These are phyloP conservation scores for Lasiodiplodia theobromae DNA, from an alignment of 2,329 filamentous ascomycete species.

Conservation along the genomic window DNA sequence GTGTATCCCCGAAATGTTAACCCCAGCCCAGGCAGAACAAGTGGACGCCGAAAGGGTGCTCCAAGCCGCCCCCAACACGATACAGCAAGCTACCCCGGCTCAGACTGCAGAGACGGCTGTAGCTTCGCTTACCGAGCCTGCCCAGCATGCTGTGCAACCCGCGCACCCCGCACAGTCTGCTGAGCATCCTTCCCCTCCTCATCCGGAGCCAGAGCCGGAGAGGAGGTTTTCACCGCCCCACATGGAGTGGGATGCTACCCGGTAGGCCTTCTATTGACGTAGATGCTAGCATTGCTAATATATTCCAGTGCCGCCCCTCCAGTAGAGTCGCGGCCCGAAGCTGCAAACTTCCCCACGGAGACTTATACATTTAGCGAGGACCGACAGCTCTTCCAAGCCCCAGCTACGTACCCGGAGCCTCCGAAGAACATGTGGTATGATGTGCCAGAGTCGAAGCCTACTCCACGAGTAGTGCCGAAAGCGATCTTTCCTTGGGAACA, in stretches of 20 bases:
- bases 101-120: constrained; percentile 48
- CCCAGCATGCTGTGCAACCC: constrained; percentile 54
- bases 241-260: constrained; percentile 68
- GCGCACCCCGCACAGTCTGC: constrained; percentile 45
- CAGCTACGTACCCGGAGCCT: constrained; percentile 78
- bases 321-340: constrained; percentile 78
- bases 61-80: constrained; percentile 24
- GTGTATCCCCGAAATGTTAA: background rate
- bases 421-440: constrained; percentile 90
- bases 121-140: constrained; percentile 52
- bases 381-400: constrained; percentile 76
- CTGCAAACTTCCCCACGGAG: constrained; percentile 78
- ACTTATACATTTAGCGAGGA: constrained; percentile 86
- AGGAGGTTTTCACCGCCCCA: constrained; percentile 64
- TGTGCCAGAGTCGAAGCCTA: constrained; percentile 67
- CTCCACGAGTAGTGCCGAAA: constrained; percentile 66
- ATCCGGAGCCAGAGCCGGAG: constrained; percentile 56
- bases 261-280: constrained; percentile 50
- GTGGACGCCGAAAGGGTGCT: constrained; percentile 10
- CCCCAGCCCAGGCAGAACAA: constrained; percentile 9
- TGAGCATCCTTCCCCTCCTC: constrained; percentile 46
- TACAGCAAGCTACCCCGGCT: constrained; percentile 34
- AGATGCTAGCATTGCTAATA: constrained; percentile 31
- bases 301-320: constrained; percentile 56
- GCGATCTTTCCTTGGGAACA: constrained; percentile 93